Conservation (phyloP, 305 asterid genomes). For the Nicotiana rustica region DNA sequence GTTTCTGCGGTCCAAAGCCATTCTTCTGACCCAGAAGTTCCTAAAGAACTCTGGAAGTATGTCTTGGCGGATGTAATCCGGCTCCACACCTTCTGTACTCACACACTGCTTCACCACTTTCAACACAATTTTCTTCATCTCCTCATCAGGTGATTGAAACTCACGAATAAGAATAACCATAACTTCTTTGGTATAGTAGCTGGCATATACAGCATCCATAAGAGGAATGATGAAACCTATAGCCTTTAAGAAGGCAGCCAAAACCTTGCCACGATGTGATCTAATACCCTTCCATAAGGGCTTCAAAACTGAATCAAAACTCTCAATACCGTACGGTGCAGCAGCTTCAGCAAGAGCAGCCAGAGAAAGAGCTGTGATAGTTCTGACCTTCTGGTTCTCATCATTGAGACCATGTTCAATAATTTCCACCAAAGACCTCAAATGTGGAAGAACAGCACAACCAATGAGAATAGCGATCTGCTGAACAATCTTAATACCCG, state of each 20-base stretch:
- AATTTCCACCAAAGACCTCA: conserved; percentile 91
- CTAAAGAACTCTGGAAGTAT: conserved; percentile 97
- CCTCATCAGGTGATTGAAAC: conserved; percentile 98
- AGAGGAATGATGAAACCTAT: conserved; percentile 97
- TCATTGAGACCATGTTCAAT: conserved; percentile 96
- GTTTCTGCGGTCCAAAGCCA: conserved; percentile 96
- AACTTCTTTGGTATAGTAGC: conserved; percentile 95
- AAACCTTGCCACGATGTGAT: conserved; percentile 95
- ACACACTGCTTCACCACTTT: conserved; percentile 99
- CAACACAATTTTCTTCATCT: conserved; percentile 96
- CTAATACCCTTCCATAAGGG: conserved; percentile 97
- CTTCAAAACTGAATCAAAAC: conserved; percentile 95
- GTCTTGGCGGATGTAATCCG: conserved; percentile 84
- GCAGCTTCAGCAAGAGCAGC: conserved; percentile 99
- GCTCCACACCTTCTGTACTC: conserved; percentile 96
- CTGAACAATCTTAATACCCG: conserved; percentile 98
- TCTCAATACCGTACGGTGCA: conserved; percentile 96
- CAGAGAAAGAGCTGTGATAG: conserved; percentile 91
- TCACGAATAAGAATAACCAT: conserved; percentile 94
- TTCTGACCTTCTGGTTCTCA: conserved; percentile 95
- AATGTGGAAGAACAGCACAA: conserved; percentile 96
- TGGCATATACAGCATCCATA: conserved; percentile 96
- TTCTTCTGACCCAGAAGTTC: conserved; percentile 94
- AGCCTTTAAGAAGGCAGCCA: conserved; percentile 96
- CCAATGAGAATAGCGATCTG: conserved; percentile 96